These are phyloP conservation scores for Aspergillus pseudonomiae DNA, from an alignment of 2,329 filamentous ascomycete genomes.

Conservation along the genomic window DNA sequence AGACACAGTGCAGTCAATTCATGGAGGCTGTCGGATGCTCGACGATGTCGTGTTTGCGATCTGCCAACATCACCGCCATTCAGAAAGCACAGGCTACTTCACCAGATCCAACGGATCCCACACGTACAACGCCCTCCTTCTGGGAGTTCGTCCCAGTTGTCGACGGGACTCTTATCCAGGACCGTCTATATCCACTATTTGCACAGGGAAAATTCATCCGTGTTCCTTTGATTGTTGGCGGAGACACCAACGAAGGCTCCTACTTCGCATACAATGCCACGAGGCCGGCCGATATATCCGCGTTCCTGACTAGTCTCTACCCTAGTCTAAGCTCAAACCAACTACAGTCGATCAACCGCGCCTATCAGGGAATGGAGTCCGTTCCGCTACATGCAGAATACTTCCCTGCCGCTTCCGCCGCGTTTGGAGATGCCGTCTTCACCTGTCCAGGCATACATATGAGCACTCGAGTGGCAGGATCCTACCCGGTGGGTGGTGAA, in stretches of 20 bases:
- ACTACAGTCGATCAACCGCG: constrained; percentile 51
- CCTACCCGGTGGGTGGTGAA: constrained; percentile 16
- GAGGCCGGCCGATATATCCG: constrained; percentile 51
- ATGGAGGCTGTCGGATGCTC: constrained; percentile 48
- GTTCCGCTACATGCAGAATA: constrained; percentile 37
- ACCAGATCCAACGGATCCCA: constrained; percentile 44
- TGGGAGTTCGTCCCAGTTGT: constrained; percentile 61
- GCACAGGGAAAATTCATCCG: constrained; percentile 54
- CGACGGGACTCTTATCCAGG: constrained; percentile 56
- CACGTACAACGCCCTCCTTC: constrained; percentile 38
- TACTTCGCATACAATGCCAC: constrained; percentile 52
- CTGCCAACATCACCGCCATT: constrained; percentile 43
- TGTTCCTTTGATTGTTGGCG: constrained; percentile 57
- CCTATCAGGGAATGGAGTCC: constrained; percentile 52
- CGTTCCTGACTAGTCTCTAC: constrained; percentile 61
- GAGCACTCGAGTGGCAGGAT: constrained; percentile 31
- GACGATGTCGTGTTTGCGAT: constrained; percentile 50
- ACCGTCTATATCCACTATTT: constrained; percentile 56
- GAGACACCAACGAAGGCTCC: constrained; percentile 50
- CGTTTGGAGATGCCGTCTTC: constrained; percentile 54
- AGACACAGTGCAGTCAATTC: constrained; percentile 54
- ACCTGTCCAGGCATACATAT: constrained; percentile 49
- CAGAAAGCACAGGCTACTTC: constrained; percentile 45
- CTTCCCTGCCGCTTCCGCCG: constrained; percentile 41
- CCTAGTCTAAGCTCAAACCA: constrained; percentile 55